phyloP scores from a whole-genome alignment of 768 basidiomycete species.

The Macrolepiota albuminosa region DNA sequence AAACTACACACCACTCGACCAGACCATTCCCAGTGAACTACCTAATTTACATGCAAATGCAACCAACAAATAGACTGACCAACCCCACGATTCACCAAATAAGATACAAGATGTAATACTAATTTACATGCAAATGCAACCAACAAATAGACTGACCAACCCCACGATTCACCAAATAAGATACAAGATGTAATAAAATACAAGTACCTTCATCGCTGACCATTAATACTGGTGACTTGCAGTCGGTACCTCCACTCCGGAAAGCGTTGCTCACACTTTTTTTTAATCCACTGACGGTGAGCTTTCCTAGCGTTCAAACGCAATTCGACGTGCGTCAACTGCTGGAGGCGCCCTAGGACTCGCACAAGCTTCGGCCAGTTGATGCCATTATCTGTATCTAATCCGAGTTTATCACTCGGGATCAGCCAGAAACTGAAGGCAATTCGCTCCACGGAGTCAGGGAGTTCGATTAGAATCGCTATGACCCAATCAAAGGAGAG shows the following conservation, averaged over 20 bases:
- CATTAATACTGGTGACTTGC: not conserved
- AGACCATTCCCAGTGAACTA: not conserved
- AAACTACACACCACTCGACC: not conserved
- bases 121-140: not conserved
- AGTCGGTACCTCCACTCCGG: not conserved
- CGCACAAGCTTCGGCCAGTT: constrained; percentile 6
- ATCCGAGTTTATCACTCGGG: constrained; percentile 9
- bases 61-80: not conserved
- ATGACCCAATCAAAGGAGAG: constrained; percentile 12
- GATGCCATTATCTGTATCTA: not conserved
- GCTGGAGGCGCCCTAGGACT: not conserved
- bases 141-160: not conserved
- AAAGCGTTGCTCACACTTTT: constrained; percentile 1
- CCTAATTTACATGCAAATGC: not conserved
- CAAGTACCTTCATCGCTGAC: not conserved
- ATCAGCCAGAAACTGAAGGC: constrained; percentile 13
- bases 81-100: not conserved
- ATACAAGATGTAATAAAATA: not conserved
- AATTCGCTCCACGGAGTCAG: not conserved
- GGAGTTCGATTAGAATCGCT: constrained; percentile 3
- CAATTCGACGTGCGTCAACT: constrained; percentile 1
- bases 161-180: not conserved
- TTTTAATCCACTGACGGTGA: constrained; percentile 9
- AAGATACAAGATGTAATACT: not conserved
- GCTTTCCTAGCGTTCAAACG: constrained; percentile 2